These are phyloP conservation scores for Cercospora berteroae DNA, from an alignment of 2,329 filamentous ascomycete genomes.

Conservation along the genomic window DNA sequence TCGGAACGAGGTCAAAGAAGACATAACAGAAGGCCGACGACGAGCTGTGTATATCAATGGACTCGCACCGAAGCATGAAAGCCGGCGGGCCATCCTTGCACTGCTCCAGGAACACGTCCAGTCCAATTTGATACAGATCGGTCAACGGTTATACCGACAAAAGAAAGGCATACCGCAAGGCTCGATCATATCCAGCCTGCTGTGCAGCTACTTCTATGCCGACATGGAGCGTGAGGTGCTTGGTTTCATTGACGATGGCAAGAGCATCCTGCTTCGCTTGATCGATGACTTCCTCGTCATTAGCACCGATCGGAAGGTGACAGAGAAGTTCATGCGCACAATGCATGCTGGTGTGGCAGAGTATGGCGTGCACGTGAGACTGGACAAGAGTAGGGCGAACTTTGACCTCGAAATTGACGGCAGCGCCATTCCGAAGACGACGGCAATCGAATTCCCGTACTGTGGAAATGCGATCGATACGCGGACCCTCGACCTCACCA, in stretches of 20 bases:
- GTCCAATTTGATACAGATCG: constrained; percentile 81
- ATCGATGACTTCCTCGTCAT: constrained; percentile 94
- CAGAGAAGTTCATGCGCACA: constrained; percentile 67
- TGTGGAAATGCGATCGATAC: constrained; percentile 80
- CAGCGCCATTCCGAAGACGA: constrained; percentile 48
- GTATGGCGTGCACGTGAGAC: constrained; percentile 78
- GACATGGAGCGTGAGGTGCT: constrained; percentile 73
- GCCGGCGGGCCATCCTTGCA: constrained; percentile 60
- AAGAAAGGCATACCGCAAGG: constrained; percentile 89
- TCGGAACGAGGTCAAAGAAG: constrained; percentile 27
- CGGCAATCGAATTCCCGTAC: constrained; percentile 70
- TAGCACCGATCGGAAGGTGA: constrained; percentile 66
- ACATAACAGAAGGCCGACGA: constrained; percentile 41
- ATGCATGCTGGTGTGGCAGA: constrained; percentile 78
- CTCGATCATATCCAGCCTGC: constrained; percentile 77
- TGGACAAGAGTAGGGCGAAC: constrained; percentile 78
- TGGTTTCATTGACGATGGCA: constrained; percentile 58
- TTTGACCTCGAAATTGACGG: constrained; percentile 66
- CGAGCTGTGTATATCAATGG: constrained; percentile 78
- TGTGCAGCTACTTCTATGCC: constrained; percentile 97
- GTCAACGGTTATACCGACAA: constrained; percentile 84
- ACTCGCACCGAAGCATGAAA: constrained; percentile 57
- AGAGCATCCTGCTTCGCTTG: constrained; percentile 70
- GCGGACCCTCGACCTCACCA: constrained; percentile 69
- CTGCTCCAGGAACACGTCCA: constrained; percentile 77